Base-by-base conservation (phyloP, 495 filamentous ascomycete genomes). In the Aspergillus steynii region DNA sequence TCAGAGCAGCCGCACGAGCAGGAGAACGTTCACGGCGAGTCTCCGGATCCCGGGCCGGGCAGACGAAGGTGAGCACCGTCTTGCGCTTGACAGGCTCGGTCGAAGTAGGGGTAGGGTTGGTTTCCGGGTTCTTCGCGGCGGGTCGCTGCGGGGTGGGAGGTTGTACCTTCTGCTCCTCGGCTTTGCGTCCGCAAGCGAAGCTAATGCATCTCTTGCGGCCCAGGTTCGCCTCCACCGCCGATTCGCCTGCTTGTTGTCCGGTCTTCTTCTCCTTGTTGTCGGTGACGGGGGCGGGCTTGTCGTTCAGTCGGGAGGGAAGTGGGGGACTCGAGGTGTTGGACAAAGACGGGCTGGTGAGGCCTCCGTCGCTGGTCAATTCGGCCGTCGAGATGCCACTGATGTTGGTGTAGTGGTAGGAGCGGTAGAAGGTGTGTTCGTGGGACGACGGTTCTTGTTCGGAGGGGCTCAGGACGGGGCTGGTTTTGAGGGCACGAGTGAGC, bases 291-390 rank as follows among this genome's bases (percentile, higher is more conserved):
- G 12, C 37, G 4, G 65, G 54, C 56, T 72, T 71, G 34, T 63
- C 57, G 60, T 73, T 66, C 56, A 75, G 61, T 26, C 70, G 70
- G 34, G 81, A 69, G 0, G 87, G 85, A 5, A 85, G 73, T 29
- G 91, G 92, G 9, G 95, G 95, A 69, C 95, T 99, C 6, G 94
- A 91, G 12, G 92, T 91, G 69, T 84, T 91, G 53, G 91, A 90
- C 27, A 92, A 80, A n/a, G 92, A 86, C 49, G 95, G 92, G 65
- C 92, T 96, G n/a, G 93, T 96, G 47, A 92, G 75, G 51, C 91
- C 94, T 46, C 89, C 95, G 68, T 96, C 95, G 74, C 92, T 96
- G 29, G 92, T 97, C 56, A 96, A 79, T 62, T 96, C 93, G 28
- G 87, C 88, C 2, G 90, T 93, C 14, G 93, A 96, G 52, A 90